These are phyloP conservation scores for Talaromyces sp. DNA, from an alignment of 2,329 filamentous ascomycete species.

Conservation along the genomic window DNA sequence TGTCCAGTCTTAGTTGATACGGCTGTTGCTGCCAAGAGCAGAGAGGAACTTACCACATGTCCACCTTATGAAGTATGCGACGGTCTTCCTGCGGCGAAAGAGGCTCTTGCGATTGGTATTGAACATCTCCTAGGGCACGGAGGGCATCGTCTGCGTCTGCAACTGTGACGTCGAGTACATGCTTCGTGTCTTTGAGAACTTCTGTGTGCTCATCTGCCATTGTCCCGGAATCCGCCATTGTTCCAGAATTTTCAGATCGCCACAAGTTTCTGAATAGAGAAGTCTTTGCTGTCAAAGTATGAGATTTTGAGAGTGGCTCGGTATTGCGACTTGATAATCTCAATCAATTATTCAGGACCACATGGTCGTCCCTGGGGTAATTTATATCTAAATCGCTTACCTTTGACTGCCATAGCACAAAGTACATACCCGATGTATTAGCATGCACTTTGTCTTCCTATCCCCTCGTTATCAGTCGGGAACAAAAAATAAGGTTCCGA, in stretches of 20 bases:
- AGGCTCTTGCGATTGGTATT: neutral
- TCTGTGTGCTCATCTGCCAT: neutral
- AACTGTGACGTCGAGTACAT: neutral
- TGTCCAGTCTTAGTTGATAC: neutral
- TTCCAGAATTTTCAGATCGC: neutral
- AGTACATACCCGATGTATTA: neutral
- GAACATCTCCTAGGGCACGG: neutral
- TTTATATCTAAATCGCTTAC: neutral
- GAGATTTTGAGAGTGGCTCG: neutral
- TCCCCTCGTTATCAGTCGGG: neutral
- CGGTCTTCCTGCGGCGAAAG: neutral
- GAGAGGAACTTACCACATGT: neutral
- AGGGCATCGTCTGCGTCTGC: neutral
- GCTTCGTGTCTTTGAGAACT: neutral
- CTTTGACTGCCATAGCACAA: neutral
- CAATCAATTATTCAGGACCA: too few species aligned
- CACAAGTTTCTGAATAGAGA: neutral
- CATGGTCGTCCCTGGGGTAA: neutral
- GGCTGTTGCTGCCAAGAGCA: neutral
- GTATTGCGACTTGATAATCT: neutral
- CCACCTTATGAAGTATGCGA: neutral
- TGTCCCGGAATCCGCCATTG: neutral
- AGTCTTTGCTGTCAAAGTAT: neutral
- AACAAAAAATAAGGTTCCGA: neutral
- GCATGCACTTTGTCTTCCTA: neutral